Evolutionary conservation across 2,329 filamentous ascomycete species (phyloP).

Genomic region (Didymella lethalis): DNA sequence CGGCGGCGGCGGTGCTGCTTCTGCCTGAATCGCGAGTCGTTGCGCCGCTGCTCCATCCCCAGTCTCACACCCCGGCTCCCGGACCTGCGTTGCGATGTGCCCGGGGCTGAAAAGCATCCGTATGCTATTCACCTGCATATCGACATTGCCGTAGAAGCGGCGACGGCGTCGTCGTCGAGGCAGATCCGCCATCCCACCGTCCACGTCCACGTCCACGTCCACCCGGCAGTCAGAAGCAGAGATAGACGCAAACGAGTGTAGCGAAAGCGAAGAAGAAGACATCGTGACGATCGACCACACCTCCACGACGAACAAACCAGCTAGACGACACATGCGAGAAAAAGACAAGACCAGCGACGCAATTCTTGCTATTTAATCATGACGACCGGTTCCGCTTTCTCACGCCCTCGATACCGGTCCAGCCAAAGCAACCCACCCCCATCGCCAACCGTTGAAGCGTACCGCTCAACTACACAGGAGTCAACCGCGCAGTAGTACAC

Average conservation of each 20-base stretch:
- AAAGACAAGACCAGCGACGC: too few species aligned
- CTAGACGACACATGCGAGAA: too few species aligned
- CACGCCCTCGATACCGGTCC: conserved; percentile 1
- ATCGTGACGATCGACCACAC: conserved; percentile 2
- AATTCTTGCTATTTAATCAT: neutral
- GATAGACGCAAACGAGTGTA: conserved; percentile 9
- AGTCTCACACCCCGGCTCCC: neutral
- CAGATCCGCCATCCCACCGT: too few species aligned
- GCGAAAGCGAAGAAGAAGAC: conserved; percentile 9
- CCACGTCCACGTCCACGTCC: neutral
- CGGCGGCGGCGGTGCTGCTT: neutral
- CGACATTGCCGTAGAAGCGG: neutral
- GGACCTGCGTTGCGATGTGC: conserved; percentile 10
- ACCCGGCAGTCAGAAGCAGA: conserved; percentile 1
- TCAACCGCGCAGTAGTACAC: too few species aligned
- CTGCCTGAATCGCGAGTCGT: too few species aligned
- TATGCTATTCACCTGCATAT: conserved; percentile 9
- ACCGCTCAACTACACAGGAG: neutral
- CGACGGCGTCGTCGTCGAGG: neutral
- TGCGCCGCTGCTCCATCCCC: neutral
- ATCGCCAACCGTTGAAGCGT: neutral
- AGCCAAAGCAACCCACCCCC: conserved; percentile 2
- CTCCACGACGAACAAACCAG: too few species aligned
- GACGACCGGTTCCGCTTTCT: neutral
- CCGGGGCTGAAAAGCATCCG: conserved; percentile 1